phyloP scores from a whole-genome alignment of 768 basidiomycete genomes.

The Auricularia sp. region DNA sequence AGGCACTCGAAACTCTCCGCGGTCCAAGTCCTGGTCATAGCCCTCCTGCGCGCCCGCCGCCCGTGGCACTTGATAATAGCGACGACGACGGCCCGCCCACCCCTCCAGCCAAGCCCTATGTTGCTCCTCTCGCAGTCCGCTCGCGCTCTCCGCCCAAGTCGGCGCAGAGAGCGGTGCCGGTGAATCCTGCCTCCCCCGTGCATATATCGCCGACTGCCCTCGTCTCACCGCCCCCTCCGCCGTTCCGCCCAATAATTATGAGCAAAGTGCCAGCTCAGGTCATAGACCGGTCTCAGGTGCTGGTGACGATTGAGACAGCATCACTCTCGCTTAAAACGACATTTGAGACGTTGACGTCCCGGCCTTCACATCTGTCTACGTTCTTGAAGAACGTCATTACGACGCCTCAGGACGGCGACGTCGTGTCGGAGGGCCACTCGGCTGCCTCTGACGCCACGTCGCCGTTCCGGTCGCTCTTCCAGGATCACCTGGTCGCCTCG shows the following conservation, averaged over 20 bases:
- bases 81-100: neutral
- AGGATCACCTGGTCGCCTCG: conserved; percentile 52
- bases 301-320: conserved; percentile 68
- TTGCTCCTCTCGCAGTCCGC: neutral
- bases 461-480: conserved; percentile 37
- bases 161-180: neutral
- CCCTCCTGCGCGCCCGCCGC: neutral
- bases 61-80: neutral
- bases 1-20: conserved; percentile 39
- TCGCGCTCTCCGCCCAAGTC: neutral
- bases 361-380: conserved; percentile 55
- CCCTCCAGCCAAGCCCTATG: neutral
- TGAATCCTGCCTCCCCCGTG: neutral
- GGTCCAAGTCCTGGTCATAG: neutral
- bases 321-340: conserved; percentile 58
- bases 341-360: conserved; percentile 53
- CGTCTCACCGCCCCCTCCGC: conserved; percentile 36
- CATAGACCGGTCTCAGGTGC: conserved; percentile 50
- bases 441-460: conserved; percentile 16
- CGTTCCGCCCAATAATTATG: conserved; percentile 59
- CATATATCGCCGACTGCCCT: conserved; percentile 1
- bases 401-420: conserved; percentile 8
- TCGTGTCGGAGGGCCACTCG: conserved; percentile 1
- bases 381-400: conserved; percentile 16
- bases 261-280: conserved; percentile 41